phyloP scores from a whole-genome alignment of 495 filamentous ascomycete species.

The Cenococcum geophilum region DNA sequence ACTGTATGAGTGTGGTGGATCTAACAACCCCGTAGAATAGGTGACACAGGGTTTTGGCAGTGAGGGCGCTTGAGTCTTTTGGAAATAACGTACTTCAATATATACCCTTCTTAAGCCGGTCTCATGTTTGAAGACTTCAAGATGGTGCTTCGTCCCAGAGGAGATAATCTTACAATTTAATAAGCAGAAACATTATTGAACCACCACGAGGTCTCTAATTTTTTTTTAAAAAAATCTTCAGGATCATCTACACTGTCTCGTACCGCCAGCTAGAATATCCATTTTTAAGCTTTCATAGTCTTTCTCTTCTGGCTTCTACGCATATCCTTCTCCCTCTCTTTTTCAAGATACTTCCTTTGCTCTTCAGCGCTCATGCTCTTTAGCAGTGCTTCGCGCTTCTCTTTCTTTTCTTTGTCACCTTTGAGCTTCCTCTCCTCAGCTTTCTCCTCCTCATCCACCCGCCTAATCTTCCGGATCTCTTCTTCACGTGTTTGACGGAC shows the following conservation, averaged over 20 bases:
- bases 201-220: not conserved
- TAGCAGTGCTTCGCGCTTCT: constrained; percentile 80
- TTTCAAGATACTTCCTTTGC: constrained; percentile 91
- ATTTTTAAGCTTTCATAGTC: constrained; percentile 29
- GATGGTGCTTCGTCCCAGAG: too few relatives aligned
- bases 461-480: constrained; percentile 70
- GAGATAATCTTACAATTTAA: too few relatives aligned
- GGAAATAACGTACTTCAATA: too few relatives aligned
- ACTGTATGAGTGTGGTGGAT: too few relatives aligned
- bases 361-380: constrained; percentile 83
- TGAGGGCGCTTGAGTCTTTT: too few relatives aligned
- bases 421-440: constrained; percentile 76
- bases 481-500: constrained; percentile 74
- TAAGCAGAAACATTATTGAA: too few relatives aligned
- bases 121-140: too few relatives aligned
- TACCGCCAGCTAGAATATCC: not conserved
- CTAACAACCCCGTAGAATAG: too few relatives aligned
- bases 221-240: too few relatives aligned
- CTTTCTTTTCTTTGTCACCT: constrained; percentile 81
- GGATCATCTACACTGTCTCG: too few relatives aligned
- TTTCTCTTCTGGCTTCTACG: constrained; percentile 44
- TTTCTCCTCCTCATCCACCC: constrained; percentile 83
- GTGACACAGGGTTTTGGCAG: too few relatives aligned
- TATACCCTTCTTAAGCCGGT: too few relatives aligned
- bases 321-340: constrained; percentile 76